Percentiles rank a stretch among this genome's conserved stretches.
Conservation (phyloP, 306 rosid species). For the Rosa rugosa region DNA sequence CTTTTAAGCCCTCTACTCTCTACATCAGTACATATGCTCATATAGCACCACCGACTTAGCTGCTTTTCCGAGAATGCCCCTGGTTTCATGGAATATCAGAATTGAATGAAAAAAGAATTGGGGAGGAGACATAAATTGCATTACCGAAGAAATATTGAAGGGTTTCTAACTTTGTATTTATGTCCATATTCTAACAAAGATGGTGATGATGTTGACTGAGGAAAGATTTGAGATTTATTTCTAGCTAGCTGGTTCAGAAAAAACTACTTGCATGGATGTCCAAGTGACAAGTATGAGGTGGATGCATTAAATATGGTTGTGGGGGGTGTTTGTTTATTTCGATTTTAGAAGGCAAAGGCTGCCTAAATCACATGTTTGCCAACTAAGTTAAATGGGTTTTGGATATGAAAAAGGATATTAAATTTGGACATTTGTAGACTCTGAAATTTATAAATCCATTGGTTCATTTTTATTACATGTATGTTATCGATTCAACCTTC, state of each 20-base stretch:
- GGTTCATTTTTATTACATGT: background rate
- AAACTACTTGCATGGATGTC: background rate
- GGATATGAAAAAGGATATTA: slow-evolving; percentile 5
- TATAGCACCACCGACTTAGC: slow-evolving; percentile 10
- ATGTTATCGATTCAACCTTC: no score
- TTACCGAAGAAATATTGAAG: background rate
- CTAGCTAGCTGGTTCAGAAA: background rate
- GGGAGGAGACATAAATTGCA: background rate
- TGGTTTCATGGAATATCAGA: background rate
- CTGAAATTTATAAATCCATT: background rate
- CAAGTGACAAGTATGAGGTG: slow-evolving; percentile 23
- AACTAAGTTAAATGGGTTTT: slow-evolving; percentile 31
- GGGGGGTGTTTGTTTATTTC: slow-evolving; percentile 12
- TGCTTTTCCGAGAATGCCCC: background rate
- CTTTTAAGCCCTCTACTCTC: slow-evolving; percentile 21
- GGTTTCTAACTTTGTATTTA: background rate
- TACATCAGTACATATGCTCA: background rate
- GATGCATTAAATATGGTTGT: slow-evolving; percentile 31
- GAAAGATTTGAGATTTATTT: background rate
- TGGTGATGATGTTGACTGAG: slow-evolving; percentile 13
- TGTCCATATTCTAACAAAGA: background rate
- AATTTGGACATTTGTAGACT: slow-evolving; percentile 5
- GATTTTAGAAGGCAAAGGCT: slow-evolving; percentile 49
- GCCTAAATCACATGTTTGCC: slow-evolving; percentile 60
- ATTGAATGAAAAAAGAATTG: background rate